Percentiles rank a stretch among this genome's conserved stretches.
Conservation (phyloP, 176 grass and related monocot species). For the Eragrostis curvula region DNA sequence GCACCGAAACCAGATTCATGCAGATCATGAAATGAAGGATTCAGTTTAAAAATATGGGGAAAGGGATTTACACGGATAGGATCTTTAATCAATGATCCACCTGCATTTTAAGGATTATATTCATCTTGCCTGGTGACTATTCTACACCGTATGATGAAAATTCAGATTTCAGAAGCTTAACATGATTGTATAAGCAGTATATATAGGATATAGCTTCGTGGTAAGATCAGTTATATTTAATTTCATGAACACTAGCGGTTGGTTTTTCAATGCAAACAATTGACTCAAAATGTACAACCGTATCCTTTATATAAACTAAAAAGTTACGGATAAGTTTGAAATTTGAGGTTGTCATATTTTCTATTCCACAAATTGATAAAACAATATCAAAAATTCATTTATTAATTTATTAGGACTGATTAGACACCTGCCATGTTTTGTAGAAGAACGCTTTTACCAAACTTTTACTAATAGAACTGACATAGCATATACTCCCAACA, state of each 20-base stretch:
- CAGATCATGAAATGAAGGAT: slow-evolving; percentile 36
- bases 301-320: too few species aligned
- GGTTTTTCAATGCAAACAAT: neutral
- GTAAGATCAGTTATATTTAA: neutral
- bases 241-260: neutral
- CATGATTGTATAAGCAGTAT: neutral
- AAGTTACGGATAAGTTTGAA: too few species aligned
- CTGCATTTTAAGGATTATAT: slow-evolving; percentile 5
- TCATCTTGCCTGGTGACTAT: neutral
- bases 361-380: too few species aligned
- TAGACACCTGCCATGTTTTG: too few species aligned
- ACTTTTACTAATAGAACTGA: too few species aligned
- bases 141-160: neutral
- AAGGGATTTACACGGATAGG: neutral
- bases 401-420: too few species aligned
- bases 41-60: neutral
- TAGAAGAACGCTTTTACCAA: too few species aligned
- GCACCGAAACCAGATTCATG: slow-evolving; percentile 29
- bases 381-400: too few species aligned
- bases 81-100: neutral
- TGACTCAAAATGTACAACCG: neutral
- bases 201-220: neutral
- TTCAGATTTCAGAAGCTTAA: neutral
- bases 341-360: too few species aligned
- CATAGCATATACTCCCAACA: too few species aligned